Evolutionary conservation across 2,329 filamentous ascomycete genomes (phyloP), one percentile per base, ranked within the genome.

Genomic region (Bimuria novae-zelandiae): DNA sequence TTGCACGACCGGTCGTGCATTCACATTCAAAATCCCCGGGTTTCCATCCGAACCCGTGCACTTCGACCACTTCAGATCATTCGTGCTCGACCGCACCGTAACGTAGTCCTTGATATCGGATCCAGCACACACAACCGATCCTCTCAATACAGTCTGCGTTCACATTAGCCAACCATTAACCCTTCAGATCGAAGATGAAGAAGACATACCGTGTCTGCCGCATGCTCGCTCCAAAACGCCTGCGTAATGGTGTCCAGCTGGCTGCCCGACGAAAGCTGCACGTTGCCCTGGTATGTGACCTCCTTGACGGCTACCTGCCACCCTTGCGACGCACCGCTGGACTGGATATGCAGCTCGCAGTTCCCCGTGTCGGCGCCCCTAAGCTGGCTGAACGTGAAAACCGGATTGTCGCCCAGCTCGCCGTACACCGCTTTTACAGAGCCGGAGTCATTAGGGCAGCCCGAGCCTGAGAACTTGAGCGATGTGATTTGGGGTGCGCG

Each of bases 21-120:
- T 71, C 41, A 71, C 61, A 45, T 71, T 71, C 50, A 71, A 51
- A 35, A 71, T 68, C 4, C 68, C 68, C 1, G 64, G 61, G 33
- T 62, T 64, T 1, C 67, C 64, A 49, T 63, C 63, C 14, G 50
- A 40, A 21, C 60, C 60, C 7, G 59, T 69, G 56, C 68, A 71
- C 47, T 65, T 67, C 4, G 64, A 68, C 64, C 63, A 71, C 25
- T 55, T 64, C n/a, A 63, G 56, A 41, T 63, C 59, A 25, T 50
- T 55, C 3, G 64, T 63, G 51, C 54, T 63, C 23, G 60, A 60
- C 14, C 52, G 49, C 7, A 69, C 50, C 3, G 65, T 69, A 12
- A 70, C 54, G 17, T 56, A 60, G 39, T 68, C 62, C 39, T 62
- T 65, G 57, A 68, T 55, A 7, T 67, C 64, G 1, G 64, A 55